phyloP scores from a whole-genome alignment of 352 stramenopile genomes.

The Phytophthora pluvialis region DNA sequence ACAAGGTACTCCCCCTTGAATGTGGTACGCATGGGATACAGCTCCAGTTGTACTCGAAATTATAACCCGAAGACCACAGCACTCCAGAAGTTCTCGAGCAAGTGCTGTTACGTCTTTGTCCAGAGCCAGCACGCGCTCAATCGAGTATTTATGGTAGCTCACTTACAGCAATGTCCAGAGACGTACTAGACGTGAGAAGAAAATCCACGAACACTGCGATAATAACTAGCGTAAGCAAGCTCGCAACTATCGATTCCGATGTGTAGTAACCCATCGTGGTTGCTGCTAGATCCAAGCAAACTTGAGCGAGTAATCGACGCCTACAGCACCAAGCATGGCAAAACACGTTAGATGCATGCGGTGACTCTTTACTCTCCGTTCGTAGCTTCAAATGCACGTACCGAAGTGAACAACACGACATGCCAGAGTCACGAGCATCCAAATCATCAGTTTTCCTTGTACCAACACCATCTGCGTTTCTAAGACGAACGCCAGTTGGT shows the following conservation, averaged over 20 bases:
- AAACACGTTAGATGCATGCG: background rate
- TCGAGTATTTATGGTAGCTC: no score
- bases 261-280: no score
- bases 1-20: no score
- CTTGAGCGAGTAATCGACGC: slow-evolving; percentile 33
- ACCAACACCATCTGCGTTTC: slow-evolving; percentile 32
- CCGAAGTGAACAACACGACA: slow-evolving; percentile 34
- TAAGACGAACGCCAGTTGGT: slow-evolving; percentile 43
- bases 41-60: no score
- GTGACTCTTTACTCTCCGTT: background rate
- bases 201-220: background rate
- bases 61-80: no score
- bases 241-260: no score
- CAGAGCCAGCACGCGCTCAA: no score
- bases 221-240: background rate
- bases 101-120: no score
- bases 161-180: no score
- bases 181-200: no score
- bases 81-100: no score
- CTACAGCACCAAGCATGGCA: background rate
- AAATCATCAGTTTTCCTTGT: slow-evolving; percentile 32
- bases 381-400: slow-evolving; percentile 5
- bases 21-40: no score
- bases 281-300: slow-evolving; percentile 28
- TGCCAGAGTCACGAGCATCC: slow-evolving; percentile 27